These are phyloP conservation scores for Aureobasidium zeae DNA, from an alignment of 2,329 filamentous ascomycete species.

Conservation along the genomic window DNA sequence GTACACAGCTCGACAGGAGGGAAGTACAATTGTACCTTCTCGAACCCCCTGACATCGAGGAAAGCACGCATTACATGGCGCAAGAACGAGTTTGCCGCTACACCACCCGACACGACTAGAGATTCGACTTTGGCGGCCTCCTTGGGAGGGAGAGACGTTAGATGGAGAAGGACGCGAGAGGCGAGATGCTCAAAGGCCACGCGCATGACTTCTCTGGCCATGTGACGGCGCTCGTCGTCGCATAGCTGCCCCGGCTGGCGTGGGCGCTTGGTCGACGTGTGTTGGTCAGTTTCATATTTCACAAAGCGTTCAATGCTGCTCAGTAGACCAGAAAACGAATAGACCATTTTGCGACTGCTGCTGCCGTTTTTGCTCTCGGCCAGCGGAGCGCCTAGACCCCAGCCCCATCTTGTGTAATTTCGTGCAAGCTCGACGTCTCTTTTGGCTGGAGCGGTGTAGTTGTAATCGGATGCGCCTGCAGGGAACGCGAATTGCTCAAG, in stretches of 20 bases:
- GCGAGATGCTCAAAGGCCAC: constrained; percentile 81
- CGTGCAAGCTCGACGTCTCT: constrained; percentile 50
- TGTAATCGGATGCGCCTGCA: constrained; percentile 33
- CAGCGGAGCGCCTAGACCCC: constrained; percentile 62
- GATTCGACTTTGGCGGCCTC: constrained; percentile 38
- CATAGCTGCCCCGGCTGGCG: constrained; percentile 36
- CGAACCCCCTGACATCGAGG: constrained; percentile 59
- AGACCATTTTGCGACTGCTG: constrained; percentile 45
- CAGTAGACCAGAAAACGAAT: constrained; percentile 66
- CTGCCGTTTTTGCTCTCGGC: constrained; percentile 40
- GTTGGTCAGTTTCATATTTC: constrained; percentile 24
- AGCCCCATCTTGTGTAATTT: constrained; percentile 46
- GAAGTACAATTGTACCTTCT: constrained; percentile 53
- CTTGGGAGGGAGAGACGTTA: constrained; percentile 17
- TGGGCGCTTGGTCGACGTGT: constrained; percentile 26
- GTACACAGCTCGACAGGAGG: constrained; percentile 76
- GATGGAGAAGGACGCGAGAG: constrained; percentile 56
- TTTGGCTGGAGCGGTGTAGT: constrained; percentile 51
- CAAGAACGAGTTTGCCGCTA: constrained; percentile 76
- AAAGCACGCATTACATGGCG: constrained; percentile 50
- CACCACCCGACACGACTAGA: constrained; percentile 79
- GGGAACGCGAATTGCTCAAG: constrained; percentile 75
- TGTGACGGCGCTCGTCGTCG: constrained; percentile 52
- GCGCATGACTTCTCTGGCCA: constrained; percentile 68
- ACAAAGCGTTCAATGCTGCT: constrained; percentile 54